These are phyloP conservation scores for Silybum marianum DNA, from an alignment of 129 eudicot species.

Conservation along the genomic window DNA sequence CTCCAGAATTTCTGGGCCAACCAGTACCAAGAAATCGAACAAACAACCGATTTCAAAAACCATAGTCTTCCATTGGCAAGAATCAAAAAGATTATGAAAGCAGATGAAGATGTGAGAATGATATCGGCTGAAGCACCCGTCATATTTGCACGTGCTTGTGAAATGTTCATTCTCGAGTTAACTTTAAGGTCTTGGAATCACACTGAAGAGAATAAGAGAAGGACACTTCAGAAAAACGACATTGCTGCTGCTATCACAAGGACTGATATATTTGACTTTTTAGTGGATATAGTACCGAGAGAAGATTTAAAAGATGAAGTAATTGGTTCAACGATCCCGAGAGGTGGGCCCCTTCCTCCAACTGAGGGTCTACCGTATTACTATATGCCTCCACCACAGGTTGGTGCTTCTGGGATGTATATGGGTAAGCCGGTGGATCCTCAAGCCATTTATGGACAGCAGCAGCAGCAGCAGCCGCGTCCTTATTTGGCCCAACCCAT, in stretches of 20 bases:
- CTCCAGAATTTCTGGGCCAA: constrained; percentile 83
- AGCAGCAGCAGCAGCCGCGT: constrained; percentile 72
- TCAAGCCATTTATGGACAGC: constrained; percentile 70
- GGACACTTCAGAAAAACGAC: constrained; percentile 91
- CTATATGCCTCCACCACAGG: constrained; percentile 78
- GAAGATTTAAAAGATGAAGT: constrained; percentile 88
- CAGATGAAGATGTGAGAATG: constrained; percentile 94
- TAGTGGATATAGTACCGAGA: constrained; percentile 88
- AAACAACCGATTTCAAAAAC: constrained; percentile 83
- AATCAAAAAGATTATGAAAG: constrained; percentile 95
- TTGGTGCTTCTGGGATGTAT: constrained; percentile 76
- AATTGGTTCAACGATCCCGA: constrained; percentile 73
- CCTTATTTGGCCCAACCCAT: constrained; percentile 79
- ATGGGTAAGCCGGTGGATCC: constrained; percentile 79
- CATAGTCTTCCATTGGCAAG: constrained; percentile 89
- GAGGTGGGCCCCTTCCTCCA: constrained; percentile 84
- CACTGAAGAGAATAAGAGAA: constrained; percentile 90
- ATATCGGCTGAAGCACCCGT: constrained; percentile 97
- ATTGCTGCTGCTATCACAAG: constrained; percentile 94
- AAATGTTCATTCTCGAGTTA: constrained; percentile 89
- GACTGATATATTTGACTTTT: constrained; percentile 87
- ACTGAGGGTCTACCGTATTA: constrained; percentile 74
- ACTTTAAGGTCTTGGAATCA: constrained; percentile 92
- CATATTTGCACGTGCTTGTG: constrained; percentile 90
- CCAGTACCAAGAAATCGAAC: constrained; percentile 90